phyloP scores from a whole-genome alignment of 163 green algal genomes.

The Scenedesmus sp. region DNA sequence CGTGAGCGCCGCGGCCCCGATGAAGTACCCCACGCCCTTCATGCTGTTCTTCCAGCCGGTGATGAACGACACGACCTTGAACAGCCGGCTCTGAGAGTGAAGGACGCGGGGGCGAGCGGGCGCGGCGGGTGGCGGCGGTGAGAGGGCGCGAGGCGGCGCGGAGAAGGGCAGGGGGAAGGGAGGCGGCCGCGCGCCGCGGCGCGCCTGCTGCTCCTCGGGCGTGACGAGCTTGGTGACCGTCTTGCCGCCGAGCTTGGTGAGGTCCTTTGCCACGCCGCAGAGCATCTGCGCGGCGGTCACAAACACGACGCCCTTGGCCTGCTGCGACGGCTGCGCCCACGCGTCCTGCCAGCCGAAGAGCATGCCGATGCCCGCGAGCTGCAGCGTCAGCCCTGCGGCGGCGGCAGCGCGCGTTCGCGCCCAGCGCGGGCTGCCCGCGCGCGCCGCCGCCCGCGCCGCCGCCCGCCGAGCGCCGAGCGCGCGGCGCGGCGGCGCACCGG shows the following conservation, averaged over 20 bases:
- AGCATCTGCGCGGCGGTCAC: slow-evolving; percentile 80
- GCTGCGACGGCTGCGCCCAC: slow-evolving; percentile 47
- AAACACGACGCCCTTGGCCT: slow-evolving; percentile 69
- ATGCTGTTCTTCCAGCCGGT: slow-evolving; percentile 86
- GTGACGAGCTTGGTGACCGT: slow-evolving; percentile 88
- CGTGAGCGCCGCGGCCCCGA: slow-evolving; percentile 73
- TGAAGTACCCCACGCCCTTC: slow-evolving; percentile 85
- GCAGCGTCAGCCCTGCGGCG: slow-evolving; percentile 65
- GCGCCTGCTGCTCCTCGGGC: slow-evolving; percentile 82
- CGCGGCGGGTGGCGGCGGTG: background rate
- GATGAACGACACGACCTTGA: slow-evolving; percentile 87
- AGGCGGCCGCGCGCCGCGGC: no score
- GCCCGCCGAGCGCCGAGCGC: background rate
- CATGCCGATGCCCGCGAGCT: slow-evolving; percentile 77
- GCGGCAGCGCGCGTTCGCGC: background rate
- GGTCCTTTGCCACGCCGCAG: slow-evolving; percentile 86
- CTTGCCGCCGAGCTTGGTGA: slow-evolving; percentile 92
- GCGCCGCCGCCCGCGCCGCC: no score
- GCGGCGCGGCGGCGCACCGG: background rate
- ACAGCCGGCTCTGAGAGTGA: slow-evolving; percentile 71
- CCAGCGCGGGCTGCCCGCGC: no score
- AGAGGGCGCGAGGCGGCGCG: background rate
- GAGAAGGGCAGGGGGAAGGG: no score
- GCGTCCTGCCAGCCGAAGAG: slow-evolving; percentile 77
- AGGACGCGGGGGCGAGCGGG: no score